Evolutionary conservation across 208 protist genomes (phyloP).

Genomic region (Trypanosoma caninum): DNA sequence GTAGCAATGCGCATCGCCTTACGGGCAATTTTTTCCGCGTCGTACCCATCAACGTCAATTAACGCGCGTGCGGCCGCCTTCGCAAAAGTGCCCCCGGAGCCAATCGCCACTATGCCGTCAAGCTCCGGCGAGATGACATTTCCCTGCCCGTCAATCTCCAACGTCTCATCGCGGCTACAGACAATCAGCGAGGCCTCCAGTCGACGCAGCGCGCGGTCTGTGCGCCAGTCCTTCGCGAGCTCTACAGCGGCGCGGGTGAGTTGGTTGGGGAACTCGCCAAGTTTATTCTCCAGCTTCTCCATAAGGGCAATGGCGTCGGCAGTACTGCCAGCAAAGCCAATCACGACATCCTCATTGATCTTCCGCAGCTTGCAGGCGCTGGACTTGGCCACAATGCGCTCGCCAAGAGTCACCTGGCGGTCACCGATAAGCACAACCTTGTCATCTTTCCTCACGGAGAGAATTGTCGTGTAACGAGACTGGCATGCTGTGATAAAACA

Average conservation of each 20-base stretch:
- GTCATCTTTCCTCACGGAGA: slow-evolving; percentile 90
- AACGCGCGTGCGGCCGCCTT: slow-evolving; percentile 92
- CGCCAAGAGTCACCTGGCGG: slow-evolving; percentile 93
- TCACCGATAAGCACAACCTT: slow-evolving; percentile 93
- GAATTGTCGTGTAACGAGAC: slow-evolving; percentile 89
- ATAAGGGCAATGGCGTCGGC: slow-evolving; percentile 96
- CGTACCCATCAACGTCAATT: slow-evolving; percentile 85
- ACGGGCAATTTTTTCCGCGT: slow-evolving; percentile 88
- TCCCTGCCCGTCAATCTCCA: slow-evolving; percentile 94
- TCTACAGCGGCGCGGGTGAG: slow-evolving; percentile 92
- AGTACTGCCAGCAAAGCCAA: slow-evolving; percentile 93
- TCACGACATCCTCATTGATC: slow-evolving; percentile 78
- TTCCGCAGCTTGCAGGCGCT: slow-evolving; percentile 81
- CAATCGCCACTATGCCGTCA: slow-evolving; percentile 94
- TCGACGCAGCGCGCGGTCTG: slow-evolving; percentile 90
- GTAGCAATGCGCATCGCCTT: slow-evolving; percentile 95
- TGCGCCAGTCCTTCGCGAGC: slow-evolving; percentile 95
- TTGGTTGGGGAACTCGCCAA: slow-evolving; percentile 92
- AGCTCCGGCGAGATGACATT: slow-evolving; percentile 94
- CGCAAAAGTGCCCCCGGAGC: slow-evolving; percentile 92
- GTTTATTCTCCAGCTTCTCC: slow-evolving; percentile 93
- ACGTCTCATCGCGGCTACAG: slow-evolving; percentile 81
- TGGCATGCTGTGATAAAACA: slow-evolving; percentile 36
- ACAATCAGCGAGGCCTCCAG: slow-evolving; percentile 95
- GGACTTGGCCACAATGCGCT: slow-evolving; percentile 90